Base-by-base conservation (phyloP, 306 rosid species). In the Mimosa pudica region DNA sequence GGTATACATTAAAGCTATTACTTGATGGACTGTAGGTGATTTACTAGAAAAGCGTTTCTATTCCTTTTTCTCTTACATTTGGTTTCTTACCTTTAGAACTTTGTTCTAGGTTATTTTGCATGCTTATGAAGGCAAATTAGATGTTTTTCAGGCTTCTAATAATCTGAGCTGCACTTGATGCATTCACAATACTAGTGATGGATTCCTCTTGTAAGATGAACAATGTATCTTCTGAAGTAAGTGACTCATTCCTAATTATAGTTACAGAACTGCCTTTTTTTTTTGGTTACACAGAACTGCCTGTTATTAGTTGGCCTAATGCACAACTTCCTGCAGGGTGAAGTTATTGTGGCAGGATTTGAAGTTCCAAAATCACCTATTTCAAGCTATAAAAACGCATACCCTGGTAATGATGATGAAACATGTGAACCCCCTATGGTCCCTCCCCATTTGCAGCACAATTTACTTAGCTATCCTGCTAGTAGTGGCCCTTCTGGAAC, bases 301-400 rank as follows among this genome's bases (percentile, higher is more conserved):
- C 46, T 47, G 36, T 48, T 44, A 72, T 68, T 72, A 79, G 68
- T 77, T 70, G 71, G 74, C 20, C 79, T 82, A 79, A 73, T 44
- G 30, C 58, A 24, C 70, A 77, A 74, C 71, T 75, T 86, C 78
- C 18, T 75, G 80, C 89, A 96, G 98, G 96, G 86, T 24, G 94
- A 91, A 82, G 85, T 85, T 67, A 88, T 93, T 35, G 99, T 91
- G 2, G 85, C 63, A 5, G 99, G 99, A 77, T 96, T 91, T 71
- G 99, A 96, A 85, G 93, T 96, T 64, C 87, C 94, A 3, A 89
- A 85, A 33, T 93, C 99, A 24, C 98, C 99, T 1, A 97, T 93
- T 73, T 88, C 98, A 46, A 86, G 97, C 74, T 96, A 96, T 87
- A 89, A 86, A 79, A 96, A 89, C 24, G 73, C n/a, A n/a, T 93